Conservation (phyloP, 2,329 filamentous ascomycete genomes). For the Coniella vitis region DNA sequence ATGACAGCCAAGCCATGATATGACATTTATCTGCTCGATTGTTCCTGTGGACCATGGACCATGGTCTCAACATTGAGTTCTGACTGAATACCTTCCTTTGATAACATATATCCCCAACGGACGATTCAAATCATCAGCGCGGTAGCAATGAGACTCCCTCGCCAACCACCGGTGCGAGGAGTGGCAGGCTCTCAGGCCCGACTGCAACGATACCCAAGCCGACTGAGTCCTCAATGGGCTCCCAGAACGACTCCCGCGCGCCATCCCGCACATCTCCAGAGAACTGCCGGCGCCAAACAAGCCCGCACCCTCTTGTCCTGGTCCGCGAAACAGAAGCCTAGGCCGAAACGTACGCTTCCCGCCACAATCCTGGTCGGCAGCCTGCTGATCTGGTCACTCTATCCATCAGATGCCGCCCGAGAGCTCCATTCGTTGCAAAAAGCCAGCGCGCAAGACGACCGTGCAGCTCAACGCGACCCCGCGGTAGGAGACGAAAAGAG, state of each 20-base stretch:
- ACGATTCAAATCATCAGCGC: too few species aligned
- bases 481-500: conserved; percentile 11
- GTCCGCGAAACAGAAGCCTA: conserved; percentile 8
- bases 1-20: too few species aligned
- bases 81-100: too few species aligned
- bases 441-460: conserved; percentile 14
- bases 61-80: too few species aligned
- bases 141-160: background rate
- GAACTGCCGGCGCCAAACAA: background rate
- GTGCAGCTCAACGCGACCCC: conserved; percentile 11
- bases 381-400: conserved; percentile 32
- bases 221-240: background rate
- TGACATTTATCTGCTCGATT: too few species aligned
- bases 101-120: too few species aligned
- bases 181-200: background rate
- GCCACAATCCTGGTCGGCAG: conserved; percentile 26
- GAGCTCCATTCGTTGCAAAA: conserved; percentile 1
- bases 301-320: conserved; percentile 16
- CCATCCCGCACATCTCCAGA: background rate
- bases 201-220: background rate
- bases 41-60: too few species aligned
- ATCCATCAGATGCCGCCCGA: conserved; percentile 30
- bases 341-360: conserved; percentile 19
- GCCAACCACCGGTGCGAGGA: background rate
- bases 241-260: background rate